These are phyloP conservation scores for Racocetra persica DNA, from an alignment of 371 early-diverging fungal species.

Conservation along the genomic window DNA sequence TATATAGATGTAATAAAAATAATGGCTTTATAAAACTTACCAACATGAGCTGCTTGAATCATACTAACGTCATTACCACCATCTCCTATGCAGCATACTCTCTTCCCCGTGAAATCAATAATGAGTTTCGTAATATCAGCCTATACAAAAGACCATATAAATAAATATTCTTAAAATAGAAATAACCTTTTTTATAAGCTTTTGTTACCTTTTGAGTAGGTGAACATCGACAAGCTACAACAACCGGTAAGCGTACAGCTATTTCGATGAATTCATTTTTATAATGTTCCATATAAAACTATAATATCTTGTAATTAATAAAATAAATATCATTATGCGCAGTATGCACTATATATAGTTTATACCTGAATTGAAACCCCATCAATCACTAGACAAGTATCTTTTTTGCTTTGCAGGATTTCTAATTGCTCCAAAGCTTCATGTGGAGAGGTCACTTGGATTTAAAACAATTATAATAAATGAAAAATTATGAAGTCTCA, in stretches of 20 bases:
- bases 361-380: constrained; percentile 88
- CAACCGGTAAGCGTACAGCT: constrained; percentile 83
- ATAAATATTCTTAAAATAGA: not conserved
- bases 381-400: constrained; percentile 95
- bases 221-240: constrained; percentile 98
- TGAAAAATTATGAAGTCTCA: not conserved
- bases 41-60: constrained; percentile 99
- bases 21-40: constrained; percentile 48
- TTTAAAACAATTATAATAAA: too few relatives aligned
- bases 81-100: constrained; percentile 97
- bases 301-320: not conserved
- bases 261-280: constrained; percentile 84
- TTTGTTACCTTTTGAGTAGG: constrained; percentile 94
- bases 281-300: constrained; percentile 75
- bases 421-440: constrained; percentile 75
- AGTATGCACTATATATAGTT: not conserved
- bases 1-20: not conserved
- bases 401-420: constrained; percentile 63
- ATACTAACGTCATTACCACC: constrained; percentile 99
- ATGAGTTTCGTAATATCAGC: constrained; percentile 94
- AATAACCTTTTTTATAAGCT: not conserved
- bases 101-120: constrained; percentile 75
- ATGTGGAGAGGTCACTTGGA: constrained; percentile 38
- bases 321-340: not conserved
- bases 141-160: constrained; percentile 43